phyloP scores from a whole-genome alignment of 495 filamentous ascomycete species.

The Cudoniella acicularis region DNA sequence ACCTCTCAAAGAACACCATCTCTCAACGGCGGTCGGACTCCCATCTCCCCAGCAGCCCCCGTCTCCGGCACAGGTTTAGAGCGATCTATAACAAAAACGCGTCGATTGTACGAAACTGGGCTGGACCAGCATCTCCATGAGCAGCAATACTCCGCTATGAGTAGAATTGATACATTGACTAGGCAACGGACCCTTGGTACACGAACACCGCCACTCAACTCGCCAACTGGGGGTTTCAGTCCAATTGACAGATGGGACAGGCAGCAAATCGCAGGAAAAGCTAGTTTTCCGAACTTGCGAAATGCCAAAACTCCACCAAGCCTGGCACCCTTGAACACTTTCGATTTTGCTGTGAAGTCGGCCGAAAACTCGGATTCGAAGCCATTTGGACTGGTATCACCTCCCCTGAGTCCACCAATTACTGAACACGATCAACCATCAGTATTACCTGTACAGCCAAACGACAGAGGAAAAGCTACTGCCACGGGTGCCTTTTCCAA shows the following conservation, averaged over 20 bases:
- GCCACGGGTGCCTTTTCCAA: constrained; percentile 82
- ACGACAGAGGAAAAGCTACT: constrained; percentile 81
- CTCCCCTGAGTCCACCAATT: constrained; percentile 69
- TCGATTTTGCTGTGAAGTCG: constrained; percentile 19
- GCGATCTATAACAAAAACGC: constrained; percentile 58
- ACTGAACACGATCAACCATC: constrained; percentile 63
- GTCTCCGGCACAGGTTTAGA: constrained; percentile 31
- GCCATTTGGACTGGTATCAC: constrained; percentile 42
- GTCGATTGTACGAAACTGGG: constrained; percentile 82
- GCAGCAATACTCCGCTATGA: constrained; percentile 71
- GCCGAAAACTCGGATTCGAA: constrained; percentile 10
- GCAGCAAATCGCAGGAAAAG: constrained; percentile 25
- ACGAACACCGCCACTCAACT: constrained; percentile 40
- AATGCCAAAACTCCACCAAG: constrained; percentile 50
- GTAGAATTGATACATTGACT: constrained; percentile 72
- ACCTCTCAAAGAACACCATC: constrained; percentile 65
- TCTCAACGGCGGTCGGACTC: constrained; percentile 40
- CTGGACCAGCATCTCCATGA: constrained; percentile 76
- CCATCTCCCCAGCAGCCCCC: constrained; percentile 33
- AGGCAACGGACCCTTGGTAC: constrained; percentile 50
- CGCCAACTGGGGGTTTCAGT: constrained; percentile 50
- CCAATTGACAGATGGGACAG: constrained; percentile 55
- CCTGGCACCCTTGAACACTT: constrained; percentile 24
- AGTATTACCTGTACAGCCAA: constrained; percentile 62
- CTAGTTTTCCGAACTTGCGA: constrained; percentile 32